These are phyloP conservation scores for Suillus hirtellus DNA, from an alignment of 768 basidiomycete genomes.

Conservation along the genomic window DNA sequence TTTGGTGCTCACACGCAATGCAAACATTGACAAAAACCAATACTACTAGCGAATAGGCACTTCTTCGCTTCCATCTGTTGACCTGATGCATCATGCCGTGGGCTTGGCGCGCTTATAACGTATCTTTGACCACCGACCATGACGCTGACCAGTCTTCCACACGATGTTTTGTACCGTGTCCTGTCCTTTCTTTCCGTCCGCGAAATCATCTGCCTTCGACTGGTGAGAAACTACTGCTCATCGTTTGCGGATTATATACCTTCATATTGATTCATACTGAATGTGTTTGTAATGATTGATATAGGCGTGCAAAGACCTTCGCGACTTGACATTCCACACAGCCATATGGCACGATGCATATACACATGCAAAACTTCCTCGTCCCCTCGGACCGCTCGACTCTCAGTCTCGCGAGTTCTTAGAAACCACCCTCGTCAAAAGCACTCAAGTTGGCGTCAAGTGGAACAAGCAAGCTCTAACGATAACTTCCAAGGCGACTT, in stretches of 20 bases:
- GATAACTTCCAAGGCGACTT: constrained; percentile 3
- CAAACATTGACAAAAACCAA: not conserved
- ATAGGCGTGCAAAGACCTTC: constrained; percentile 3
- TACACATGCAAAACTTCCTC: constrained; percentile 1
- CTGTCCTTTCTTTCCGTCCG: constrained; percentile 3
- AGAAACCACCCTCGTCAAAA: constrained; percentile 1
- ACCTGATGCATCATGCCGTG: not conserved
- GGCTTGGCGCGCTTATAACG: not conserved
- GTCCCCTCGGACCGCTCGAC: constrained; percentile 4
- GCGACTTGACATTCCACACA: constrained; percentile 3
- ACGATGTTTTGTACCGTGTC: constrained; percentile 1
- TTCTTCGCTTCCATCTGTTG: not conserved
- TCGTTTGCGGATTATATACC: not conserved
- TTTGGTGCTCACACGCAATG: constrained; percentile 1
- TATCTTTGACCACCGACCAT: not conserved
- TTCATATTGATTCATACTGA: not conserved
- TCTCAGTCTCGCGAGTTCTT: constrained; percentile 6
- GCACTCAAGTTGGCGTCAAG: constrained; percentile 3
- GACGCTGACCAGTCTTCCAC: constrained; percentile 1
- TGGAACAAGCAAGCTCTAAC: constrained; percentile 6
- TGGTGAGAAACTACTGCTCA: not conserved
- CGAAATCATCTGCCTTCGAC: constrained; percentile 8
- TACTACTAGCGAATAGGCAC: constrained; percentile 3
- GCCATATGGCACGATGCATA: constrained; percentile 5
- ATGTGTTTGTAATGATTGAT: not conserved